Conservation (phyloP, 768 basidiomycete genomes). For the Pleurotus tuber-regium region DNA sequence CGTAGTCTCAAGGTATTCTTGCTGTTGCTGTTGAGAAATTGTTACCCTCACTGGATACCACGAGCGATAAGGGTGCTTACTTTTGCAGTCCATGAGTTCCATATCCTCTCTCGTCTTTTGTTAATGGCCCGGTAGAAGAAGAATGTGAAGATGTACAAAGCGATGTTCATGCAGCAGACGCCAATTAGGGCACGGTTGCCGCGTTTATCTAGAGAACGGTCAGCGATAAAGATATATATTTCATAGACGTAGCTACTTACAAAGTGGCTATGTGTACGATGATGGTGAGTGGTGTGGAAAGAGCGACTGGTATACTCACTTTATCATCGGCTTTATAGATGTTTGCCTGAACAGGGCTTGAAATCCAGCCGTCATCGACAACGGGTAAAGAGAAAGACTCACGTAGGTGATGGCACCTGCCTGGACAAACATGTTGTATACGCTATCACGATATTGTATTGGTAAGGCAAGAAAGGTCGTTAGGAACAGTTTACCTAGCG, state of each 20-base stretch:
- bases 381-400: slow-evolving; percentile 14
- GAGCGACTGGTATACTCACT: slow-evolving; percentile 17
- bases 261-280: slow-evolving; percentile 25
- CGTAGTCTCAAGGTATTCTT: slow-evolving; percentile 58
- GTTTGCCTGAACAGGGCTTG: slow-evolving; percentile 36
- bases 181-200: slow-evolving; percentile 57
- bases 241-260: slow-evolving; percentile 20
- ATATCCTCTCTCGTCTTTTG: slow-evolving; percentile 42
- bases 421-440: slow-evolving; percentile 70
- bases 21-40: slow-evolving; percentile 40
- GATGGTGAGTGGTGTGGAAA: slow-evolving; percentile 4
- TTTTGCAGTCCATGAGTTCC: slow-evolving; percentile 49
- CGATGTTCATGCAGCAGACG: slow-evolving; percentile 53
- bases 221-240: neutral
- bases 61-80: slow-evolving; percentile 23
- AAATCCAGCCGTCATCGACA: neutral
- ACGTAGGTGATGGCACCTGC: slow-evolving; percentile 49
- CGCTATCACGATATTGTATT: slow-evolving; percentile 19
- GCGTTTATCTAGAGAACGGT: slow-evolving; percentile 41
- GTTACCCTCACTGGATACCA: neutral
- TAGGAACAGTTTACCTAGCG: slow-evolving; percentile 34
- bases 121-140: slow-evolving; percentile 57
- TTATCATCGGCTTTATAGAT: slow-evolving; percentile 55
- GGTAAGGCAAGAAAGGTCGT: neutral
- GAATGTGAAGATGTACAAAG: slow-evolving; percentile 47